Conservation (phyloP, 805 yeast species). For the Soucietia sequanensis region DNA sequence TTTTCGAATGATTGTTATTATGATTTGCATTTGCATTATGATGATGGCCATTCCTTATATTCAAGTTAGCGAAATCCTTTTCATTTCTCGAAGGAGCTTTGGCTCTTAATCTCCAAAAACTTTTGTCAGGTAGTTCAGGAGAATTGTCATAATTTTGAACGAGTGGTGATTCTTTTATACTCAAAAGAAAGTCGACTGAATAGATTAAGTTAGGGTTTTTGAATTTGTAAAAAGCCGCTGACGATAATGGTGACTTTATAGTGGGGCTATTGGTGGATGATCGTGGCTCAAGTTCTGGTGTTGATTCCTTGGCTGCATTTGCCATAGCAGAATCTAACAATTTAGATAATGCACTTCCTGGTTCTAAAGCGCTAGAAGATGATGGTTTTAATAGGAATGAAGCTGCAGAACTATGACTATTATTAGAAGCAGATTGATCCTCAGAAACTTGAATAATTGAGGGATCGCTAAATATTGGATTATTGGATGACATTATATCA, state of each 20-base stretch:
- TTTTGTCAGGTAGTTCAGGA: slow-evolving; percentile 42
- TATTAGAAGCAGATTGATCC: neutral
- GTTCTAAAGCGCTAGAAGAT: slow-evolving; percentile 17
- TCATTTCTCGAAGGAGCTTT: slow-evolving; percentile 10
- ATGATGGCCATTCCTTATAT: slow-evolving; percentile 2
- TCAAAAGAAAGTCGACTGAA: slow-evolving; percentile 26
- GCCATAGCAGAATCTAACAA: slow-evolving; percentile 47
- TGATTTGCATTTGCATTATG: slow-evolving; percentile 1
- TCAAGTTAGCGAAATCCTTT: slow-evolving; percentile 4
- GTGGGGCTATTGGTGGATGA: slow-evolving; percentile 9
- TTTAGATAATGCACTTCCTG: slow-evolving; percentile 39
- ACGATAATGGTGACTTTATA: neutral
- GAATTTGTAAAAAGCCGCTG: slow-evolving; percentile 1
- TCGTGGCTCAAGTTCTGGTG: slow-evolving; percentile 31
- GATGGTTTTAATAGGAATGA: no score
- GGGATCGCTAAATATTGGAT: slow-evolving; percentile 29
- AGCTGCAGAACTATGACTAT: slow-evolving; percentile 4
- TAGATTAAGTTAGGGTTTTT: slow-evolving; percentile 14
- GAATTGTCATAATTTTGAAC: slow-evolving; percentile 27
- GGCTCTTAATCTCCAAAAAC: slow-evolving; percentile 48
- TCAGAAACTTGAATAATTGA: slow-evolving; percentile 25
- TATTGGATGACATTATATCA: slow-evolving; percentile 7
- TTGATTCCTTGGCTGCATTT: slow-evolving; percentile 44
- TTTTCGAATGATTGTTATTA: slow-evolving; percentile 12
- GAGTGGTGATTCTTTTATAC: slow-evolving; percentile 34